Base-by-base conservation (phyloP, 495 filamentous ascomycete species). In the Terfezia boudieri region DNA sequence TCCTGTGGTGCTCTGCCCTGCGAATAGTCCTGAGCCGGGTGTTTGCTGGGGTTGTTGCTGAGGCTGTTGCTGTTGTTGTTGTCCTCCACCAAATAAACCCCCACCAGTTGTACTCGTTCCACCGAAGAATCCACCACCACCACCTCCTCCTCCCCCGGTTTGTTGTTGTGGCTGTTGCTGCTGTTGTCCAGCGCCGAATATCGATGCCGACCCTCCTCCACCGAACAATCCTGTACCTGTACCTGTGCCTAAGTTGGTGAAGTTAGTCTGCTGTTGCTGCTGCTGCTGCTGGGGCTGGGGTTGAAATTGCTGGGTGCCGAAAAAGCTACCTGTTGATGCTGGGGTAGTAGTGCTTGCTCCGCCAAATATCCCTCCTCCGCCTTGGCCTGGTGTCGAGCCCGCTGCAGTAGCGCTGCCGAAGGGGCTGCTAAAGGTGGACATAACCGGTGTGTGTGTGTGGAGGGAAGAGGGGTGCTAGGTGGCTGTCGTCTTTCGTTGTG, bases 241-340 rank as follows among this genome's bases (percentile, higher is more conserved):
- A 56, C 51, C 49, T 22, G 43, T 37, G 49, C 67, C 70, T 58
- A 73, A 72, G 32, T 65, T 57, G 55, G 60, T 71, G 36, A 64
- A 58, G 56, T 70, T 71, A 55, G 60, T 66, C 8, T 61, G 58
- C 65, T 64, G 3, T 62, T 57, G 41, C 41, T 46, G 41, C 8
- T 46, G 41, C 41, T 46, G 1, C 3, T 46, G 41, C 17, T 46
- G 41, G 17, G 41, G 41, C 41, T 46, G 41, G 41, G 14, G 4
- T 46, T 46, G 41, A 50, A 32, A 7, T 7, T 32, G 26, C 59
- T 67, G 8, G 64, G 67, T 54, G 70, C 69, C 8, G 64, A 54
- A 26, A 58, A 63, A 0, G 54, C 61, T 6, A 61, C 59, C 10
- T 65, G 53, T 54, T 57, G 63, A 35, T 66, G 62, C 51, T 67